Base-by-base conservation (phyloP, 140 eudicot species). In the Senecio squalidus region DNA sequence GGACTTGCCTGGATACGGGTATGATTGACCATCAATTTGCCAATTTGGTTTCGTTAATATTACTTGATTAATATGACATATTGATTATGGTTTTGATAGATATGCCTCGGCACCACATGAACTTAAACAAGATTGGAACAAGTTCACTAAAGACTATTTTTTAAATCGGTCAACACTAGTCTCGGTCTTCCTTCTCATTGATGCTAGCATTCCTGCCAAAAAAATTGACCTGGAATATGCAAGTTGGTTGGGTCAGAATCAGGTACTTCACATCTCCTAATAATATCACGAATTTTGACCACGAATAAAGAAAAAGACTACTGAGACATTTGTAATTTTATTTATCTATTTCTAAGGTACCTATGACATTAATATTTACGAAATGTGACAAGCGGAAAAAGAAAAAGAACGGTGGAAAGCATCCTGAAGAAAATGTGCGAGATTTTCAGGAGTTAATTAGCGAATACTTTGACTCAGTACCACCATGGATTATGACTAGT, bases 401-500 rank as follows among this genome's bases (percentile, higher is more conserved):
- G 95, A 92, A 78, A 74, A 92, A 80, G 85, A 87, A 87, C 26
- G 98, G 98, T 27, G 98, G 98, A 50, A 88, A 87, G 72, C 86
- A 82, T 55, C 89, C 95, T 0, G 98, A 87, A 78, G 98, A 88
- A 77, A 92, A 92, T 20, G 87, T 88, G 62, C 78, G 75, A 57
- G 93, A 81, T 23, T 92, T 92, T 67, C 96, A 72, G 45, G 80
- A 82, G 18, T 67, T 84, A 69, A 88, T 92, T 31, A 73, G 79
- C 1, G 81, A 87, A 22, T 92, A 71, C 76, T 92, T 92, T 75
- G 71, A 87, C 48, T 61, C 95, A 0, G 70, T 80, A 14, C 96
- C 98, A 1, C 98, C 98, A 63, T 92, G 98, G 98, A 92, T 92
- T 24, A 92, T 92, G 98, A 92, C 96, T 4, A 92, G 98, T 65